Conservation (phyloP, 179 eudicot species). For the Heliamphora pulchella region DNA sequence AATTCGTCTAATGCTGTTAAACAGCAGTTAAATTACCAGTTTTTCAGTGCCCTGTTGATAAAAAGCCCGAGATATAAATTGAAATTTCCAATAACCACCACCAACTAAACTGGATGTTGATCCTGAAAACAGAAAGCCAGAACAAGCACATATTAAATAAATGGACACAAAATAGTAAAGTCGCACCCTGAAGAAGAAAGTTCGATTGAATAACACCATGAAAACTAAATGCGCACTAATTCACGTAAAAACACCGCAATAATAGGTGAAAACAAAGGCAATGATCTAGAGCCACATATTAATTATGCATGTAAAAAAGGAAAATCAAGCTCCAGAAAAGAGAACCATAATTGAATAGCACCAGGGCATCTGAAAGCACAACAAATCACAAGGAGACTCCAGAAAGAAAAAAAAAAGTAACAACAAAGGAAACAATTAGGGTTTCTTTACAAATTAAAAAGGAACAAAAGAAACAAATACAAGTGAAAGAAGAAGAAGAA, state of each 20-base stretch:
- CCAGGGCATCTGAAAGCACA: background rate
- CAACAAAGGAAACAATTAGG: background rate
- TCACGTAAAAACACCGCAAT: background rate
- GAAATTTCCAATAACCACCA: background rate
- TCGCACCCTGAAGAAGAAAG: background rate
- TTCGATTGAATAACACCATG: background rate
- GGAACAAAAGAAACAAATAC: background rate
- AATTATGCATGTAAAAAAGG: background rate
- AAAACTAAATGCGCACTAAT: background rate
- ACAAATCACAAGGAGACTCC: constrained; percentile 1
- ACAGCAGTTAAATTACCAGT: constrained; percentile 14
- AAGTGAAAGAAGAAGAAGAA: background rate
- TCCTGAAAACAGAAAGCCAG: background rate
- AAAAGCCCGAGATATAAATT: background rate
- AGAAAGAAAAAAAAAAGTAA: background rate
- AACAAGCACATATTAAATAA: background rate
- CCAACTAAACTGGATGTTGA: constrained; percentile 3
- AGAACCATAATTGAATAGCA: background rate
- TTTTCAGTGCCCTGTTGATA: background rate
- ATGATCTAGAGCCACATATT: background rate
- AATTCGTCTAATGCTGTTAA: background rate
- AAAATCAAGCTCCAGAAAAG: background rate
- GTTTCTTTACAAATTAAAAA: background rate
- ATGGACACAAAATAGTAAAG: constrained; percentile 7
- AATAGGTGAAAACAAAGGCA: background rate